phyloP scores from a whole-genome alignment of 768 basidiomycete genomes.

The Termitomyces sp. region DNA sequence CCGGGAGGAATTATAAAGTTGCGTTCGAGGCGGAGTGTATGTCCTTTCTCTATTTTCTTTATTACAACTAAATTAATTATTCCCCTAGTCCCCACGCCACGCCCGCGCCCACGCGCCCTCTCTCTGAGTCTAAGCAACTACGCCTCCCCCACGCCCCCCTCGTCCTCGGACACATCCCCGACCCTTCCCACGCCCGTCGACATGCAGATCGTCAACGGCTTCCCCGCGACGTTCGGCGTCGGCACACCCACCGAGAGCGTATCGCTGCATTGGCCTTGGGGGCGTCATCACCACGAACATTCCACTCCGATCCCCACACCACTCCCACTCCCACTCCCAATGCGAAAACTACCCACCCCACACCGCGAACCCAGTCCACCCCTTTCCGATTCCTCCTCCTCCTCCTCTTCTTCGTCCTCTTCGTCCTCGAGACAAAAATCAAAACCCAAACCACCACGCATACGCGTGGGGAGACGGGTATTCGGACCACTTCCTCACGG shows the following conservation, averaged over 20 bases:
- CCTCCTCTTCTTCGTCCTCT: neutral
- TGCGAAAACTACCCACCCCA: neutral
- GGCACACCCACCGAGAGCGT: neutral
- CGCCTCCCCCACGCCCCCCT: constrained; percentile 33
- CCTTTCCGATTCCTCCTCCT: neutral
- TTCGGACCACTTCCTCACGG: no score
- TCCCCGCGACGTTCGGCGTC: neutral
- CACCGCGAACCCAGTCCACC: neutral
- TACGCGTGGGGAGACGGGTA: no score
- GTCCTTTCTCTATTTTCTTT: neutral
- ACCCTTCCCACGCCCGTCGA: constrained; percentile 11
- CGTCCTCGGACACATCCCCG: neutral
- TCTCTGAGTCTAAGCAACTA: constrained; percentile 47
- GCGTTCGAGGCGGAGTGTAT: constrained; percentile 41
- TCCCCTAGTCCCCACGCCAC: constrained; percentile 21
- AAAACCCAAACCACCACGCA: no score
- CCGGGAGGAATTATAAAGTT: constrained; percentile 71
- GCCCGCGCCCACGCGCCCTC: constrained; percentile 32
- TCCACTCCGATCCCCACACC: neutral
- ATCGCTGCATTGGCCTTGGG: constrained; percentile 18
- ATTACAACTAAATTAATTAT: neutral
- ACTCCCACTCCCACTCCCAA: neutral
- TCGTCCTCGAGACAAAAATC: no score
- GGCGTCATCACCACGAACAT: neutral
- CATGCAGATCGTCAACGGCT: constrained; percentile 2